phyloP scores from a whole-genome alignment of 2,329 filamentous ascomycete species.

The Myriosclerotinia scirpicola region DNA sequence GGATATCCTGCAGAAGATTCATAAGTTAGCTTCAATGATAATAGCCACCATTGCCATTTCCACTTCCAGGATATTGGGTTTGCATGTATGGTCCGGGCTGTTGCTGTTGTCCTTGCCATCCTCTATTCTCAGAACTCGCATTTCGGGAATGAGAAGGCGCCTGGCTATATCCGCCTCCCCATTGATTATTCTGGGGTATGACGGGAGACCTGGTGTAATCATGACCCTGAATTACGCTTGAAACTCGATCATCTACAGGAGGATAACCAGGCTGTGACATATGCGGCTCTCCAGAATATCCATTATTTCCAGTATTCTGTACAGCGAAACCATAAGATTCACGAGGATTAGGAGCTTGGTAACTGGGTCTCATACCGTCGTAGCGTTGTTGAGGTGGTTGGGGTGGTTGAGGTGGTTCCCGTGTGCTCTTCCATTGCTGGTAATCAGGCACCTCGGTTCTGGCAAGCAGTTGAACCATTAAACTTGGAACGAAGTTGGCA shows the following conservation, averaged over 20 bases:
- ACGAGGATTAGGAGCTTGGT: slow-evolving; percentile 18
- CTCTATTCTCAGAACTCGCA: slow-evolving; percentile 19
- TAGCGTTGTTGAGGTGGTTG: slow-evolving; percentile 29
- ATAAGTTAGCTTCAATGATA: slow-evolving; percentile 25
- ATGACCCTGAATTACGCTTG: slow-evolving; percentile 25
- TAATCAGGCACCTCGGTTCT: slow-evolving; percentile 65
- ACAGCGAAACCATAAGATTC: slow-evolving; percentile 14
- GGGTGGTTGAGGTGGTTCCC: slow-evolving; percentile 33
- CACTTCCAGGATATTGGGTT: slow-evolving; percentile 17
- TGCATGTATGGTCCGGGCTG: slow-evolving; percentile 12
- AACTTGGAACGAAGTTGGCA: slow-evolving; percentile 63
- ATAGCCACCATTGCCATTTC: slow-evolving; percentile 23
- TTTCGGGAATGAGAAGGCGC: slow-evolving; percentile 17
- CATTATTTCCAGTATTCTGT: slow-evolving; percentile 13
- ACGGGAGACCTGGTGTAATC: slow-evolving; percentile 21
- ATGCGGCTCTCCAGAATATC: slow-evolving; percentile 13
- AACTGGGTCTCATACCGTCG: slow-evolving; percentile 34
- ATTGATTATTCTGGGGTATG: slow-evolving; percentile 18
- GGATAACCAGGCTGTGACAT: slow-evolving; percentile 5
- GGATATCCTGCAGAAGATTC: slow-evolving; percentile 23
- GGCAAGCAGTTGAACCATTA: slow-evolving; percentile 71
- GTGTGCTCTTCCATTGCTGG: slow-evolving; percentile 52
- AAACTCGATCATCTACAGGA: slow-evolving; percentile 24
- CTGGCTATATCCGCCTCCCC: slow-evolving; percentile 15
- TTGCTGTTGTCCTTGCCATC: slow-evolving; percentile 23